Conservation (phyloP, 352 stramenopile species). For the Thraustochytrium striatum region DNA sequence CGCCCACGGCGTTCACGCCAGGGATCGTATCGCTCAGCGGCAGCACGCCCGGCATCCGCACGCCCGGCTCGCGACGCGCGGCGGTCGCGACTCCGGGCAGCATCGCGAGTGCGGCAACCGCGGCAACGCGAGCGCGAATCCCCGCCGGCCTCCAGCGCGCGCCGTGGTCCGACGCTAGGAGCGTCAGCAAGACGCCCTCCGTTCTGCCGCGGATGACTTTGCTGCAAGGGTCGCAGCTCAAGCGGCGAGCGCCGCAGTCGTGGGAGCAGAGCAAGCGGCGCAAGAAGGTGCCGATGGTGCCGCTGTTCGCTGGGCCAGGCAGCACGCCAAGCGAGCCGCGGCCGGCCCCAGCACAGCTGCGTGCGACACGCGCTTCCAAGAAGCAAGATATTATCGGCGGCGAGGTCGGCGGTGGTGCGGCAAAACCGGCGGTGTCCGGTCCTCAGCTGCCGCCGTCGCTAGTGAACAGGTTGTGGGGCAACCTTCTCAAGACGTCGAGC, state of each 20-base stretch:
- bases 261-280: constrained; percentile 1
- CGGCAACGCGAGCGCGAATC: no score
- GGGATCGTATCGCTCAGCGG: neutral
- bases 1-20: no score
- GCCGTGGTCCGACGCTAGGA: neutral
- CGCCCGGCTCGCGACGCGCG: neutral
- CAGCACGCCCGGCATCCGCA: neutral
- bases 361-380: no score
- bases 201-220: neutral
- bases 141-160: neutral
- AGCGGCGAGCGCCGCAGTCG: constrained; percentile 3
- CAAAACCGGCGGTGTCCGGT: neutral
- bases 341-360: no score
- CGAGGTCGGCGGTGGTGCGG: neutral
- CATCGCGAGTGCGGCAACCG: no score
- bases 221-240: neutral
- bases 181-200: constrained; percentile 5
- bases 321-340: no score
- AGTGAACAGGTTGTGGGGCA: constrained; percentile 14
- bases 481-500: constrained; percentile 17
- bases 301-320: neutral
- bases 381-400: no score
- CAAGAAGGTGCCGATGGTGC: neutral
- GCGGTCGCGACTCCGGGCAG: neutral
- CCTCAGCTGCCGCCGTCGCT: neutral